Evolutionary conservation across 2,329 filamentous ascomycete species (phyloP).

Genomic region (Botrytis pseudocinerea): DNA sequence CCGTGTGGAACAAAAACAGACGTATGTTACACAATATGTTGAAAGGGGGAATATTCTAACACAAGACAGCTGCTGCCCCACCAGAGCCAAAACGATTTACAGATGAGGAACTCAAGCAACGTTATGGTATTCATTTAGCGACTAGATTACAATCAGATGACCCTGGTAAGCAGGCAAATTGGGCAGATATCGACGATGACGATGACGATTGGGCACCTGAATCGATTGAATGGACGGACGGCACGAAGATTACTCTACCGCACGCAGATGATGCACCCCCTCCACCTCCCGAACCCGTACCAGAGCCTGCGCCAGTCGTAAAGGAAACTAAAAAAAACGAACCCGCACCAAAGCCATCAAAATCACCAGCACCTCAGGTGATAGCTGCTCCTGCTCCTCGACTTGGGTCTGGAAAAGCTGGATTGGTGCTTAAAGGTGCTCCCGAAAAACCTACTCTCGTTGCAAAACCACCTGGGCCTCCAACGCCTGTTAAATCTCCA

Average conservation of each 20-base stretch:
- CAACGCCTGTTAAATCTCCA: constrained; percentile 79
- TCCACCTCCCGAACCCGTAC: constrained; percentile 35
- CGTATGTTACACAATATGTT: constrained; percentile 53
- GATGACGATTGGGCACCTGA: constrained; percentile 87
- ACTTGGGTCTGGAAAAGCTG: constrained; percentile 48
- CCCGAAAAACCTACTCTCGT: constrained; percentile 72
- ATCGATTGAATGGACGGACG: constrained; percentile 84
- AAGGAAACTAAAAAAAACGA: constrained; percentile 35
- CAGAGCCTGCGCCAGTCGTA: constrained; percentile 32
- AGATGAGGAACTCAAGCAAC: constrained; percentile 80
- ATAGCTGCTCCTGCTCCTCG: constrained; percentile 38
- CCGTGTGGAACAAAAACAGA: constrained; percentile 88
- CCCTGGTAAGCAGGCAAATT: constrained; percentile 73
- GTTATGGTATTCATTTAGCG: constrained; percentile 83
- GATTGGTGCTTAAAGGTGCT: constrained; percentile 65
- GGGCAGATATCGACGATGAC: constrained; percentile 88
- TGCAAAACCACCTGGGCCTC: constrained; percentile 66
- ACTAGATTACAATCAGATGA: constrained; percentile 77
- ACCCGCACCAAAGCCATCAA: constrained; percentile 32
- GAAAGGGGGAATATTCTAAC: constrained; percentile 32
- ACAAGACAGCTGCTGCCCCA: constrained; percentile 54
- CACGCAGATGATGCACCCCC: constrained; percentile 54
- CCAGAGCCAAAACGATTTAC: constrained; percentile 80
- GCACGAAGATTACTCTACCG: constrained; percentile 76
- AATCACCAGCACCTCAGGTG: constrained; percentile 39